These are phyloP conservation scores for Geotrichum fermentans DNA, from an alignment of 1,139 yeast genomes.

Conservation along the genomic window DNA sequence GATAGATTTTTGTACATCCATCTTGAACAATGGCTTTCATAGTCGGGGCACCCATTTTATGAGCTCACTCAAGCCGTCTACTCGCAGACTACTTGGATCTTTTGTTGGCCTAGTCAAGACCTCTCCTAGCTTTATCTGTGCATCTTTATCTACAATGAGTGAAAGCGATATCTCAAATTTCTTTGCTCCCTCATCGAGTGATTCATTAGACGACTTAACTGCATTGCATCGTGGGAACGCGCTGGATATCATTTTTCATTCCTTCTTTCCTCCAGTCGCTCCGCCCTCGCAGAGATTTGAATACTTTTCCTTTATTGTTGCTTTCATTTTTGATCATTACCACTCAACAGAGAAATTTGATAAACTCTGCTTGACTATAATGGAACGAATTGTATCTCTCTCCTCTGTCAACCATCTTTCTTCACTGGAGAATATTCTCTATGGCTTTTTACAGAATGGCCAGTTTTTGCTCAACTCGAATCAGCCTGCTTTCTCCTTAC, in stretches of 20 bases:
- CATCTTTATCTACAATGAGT: conserved; percentile 32
- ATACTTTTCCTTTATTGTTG: conserved; percentile 33
- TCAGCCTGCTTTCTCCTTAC: conserved; percentile 1
- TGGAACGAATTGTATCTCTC: conserved; percentile 19
- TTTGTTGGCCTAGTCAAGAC: conserved; percentile 36
- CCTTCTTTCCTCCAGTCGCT: conserved; percentile 31
- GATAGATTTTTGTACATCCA: conserved; percentile 27
- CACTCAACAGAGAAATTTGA: conserved; percentile 23
- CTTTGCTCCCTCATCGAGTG: conserved; percentile 23
- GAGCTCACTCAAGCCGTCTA: conserved; percentile 25
- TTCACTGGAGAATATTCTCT: conserved; percentile 26
- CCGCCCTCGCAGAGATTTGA: conserved; percentile 30
- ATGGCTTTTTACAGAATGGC: conserved; percentile 30
- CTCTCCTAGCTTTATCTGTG: conserved; percentile 37
- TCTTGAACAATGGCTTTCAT: conserved; percentile 25
- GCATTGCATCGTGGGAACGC: conserved; percentile 32
- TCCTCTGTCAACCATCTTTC: conserved; percentile 26
- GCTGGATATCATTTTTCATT: conserved; percentile 34
- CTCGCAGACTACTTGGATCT: conserved; percentile 33
- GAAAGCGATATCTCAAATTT: conserved; percentile 29
- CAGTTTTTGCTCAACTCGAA: conserved; percentile 23
- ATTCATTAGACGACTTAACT: conserved; percentile 30
- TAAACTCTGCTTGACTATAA: conserved; percentile 27
- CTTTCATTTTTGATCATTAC: conserved; percentile 26
- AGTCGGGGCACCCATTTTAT: conserved; percentile 24